Conservation (phyloP, 495 filamentous ascomycete species). For the Penicillium atrosanguineum region DNA sequence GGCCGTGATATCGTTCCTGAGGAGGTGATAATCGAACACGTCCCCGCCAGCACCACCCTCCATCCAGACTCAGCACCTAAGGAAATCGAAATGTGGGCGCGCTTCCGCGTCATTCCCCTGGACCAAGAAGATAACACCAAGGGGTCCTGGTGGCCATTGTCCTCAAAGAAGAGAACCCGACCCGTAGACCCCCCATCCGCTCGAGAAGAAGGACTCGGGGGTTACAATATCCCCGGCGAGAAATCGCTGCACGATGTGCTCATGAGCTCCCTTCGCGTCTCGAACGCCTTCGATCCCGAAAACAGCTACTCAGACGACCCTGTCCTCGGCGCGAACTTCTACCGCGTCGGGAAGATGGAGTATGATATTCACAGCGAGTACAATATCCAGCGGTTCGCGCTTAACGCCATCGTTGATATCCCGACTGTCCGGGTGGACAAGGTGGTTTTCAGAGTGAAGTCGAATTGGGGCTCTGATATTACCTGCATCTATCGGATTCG, state of each 20-base stretch:
- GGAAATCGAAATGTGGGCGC: constrained; percentile 49
- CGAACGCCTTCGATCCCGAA: constrained; percentile 26
- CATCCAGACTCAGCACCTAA: constrained; percentile 37
- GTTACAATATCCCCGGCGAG: constrained; percentile 10
- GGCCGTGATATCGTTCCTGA: constrained; percentile 41
- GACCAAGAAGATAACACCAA: constrained; percentile 2
- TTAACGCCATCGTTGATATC: constrained; percentile 36
- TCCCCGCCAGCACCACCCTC: constrained; percentile 33
- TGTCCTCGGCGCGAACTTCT: constrained; percentile 33
- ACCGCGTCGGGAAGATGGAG: constrained; percentile 43
- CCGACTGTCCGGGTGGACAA: constrained; percentile 37
- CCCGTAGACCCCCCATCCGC: constrained; percentile 9
- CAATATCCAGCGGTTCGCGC: constrained; percentile 35
- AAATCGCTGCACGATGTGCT: constrained; percentile 30
- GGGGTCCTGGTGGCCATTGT: background rate
- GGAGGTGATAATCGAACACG: constrained; percentile 48
- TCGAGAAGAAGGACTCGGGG: constrained; percentile 13
- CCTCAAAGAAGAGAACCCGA: background rate
- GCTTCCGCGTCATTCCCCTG: constrained; percentile 21
- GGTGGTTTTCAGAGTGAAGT: constrained; percentile 44
- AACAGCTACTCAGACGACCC: constrained; percentile 34
- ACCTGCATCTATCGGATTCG: constrained; percentile 50
- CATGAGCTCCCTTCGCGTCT: constrained; percentile 29
- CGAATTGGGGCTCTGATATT: constrained; percentile 45
- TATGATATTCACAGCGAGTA: constrained; percentile 38